Evolutionary conservation across 495 filamentous ascomycete species (phyloP).

Genomic region (Lasiosphaeris hirsuta): DNA sequence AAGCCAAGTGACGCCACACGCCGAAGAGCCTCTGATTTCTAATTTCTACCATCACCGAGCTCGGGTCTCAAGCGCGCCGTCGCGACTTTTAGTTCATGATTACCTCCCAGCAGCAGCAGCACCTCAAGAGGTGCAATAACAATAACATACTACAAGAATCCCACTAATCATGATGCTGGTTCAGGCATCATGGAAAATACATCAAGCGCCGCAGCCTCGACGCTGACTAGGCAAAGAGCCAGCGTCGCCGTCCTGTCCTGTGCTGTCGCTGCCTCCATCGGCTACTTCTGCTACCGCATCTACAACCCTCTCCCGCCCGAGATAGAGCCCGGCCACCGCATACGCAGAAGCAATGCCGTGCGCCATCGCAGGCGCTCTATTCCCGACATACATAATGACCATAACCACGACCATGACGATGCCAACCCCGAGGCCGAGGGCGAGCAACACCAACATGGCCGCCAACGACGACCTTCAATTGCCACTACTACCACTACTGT

Average conservation of each 20-base stretch:
- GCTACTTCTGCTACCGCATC: constrained; percentile 38
- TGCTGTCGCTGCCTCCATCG: constrained; percentile 34
- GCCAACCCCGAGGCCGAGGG: constrained; percentile 16
- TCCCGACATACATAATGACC: constrained; percentile 20
- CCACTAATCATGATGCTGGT: constrained; percentile 19
- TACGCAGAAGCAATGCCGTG: constrained; percentile 60
- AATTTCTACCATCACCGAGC: neutral
- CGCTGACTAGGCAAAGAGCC: constrained; percentile 41
- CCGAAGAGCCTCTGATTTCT: neutral
- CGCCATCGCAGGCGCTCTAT: constrained; percentile 43
- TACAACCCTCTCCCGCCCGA: constrained; percentile 25
- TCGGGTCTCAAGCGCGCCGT: neutral
- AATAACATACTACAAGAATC: neutral
- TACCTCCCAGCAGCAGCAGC: neutral
- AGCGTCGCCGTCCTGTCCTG: constrained; percentile 36
- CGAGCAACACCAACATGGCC: constrained; percentile 9
- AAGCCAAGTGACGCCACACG: no score
- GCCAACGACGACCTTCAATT: constrained; percentile 17
- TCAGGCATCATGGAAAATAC: constrained; percentile 30
- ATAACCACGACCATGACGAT: constrained; percentile 21
- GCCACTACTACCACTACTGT: constrained; percentile 27
- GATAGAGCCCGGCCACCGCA: constrained; percentile 24
- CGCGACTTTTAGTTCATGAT: neutral
- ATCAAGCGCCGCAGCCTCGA: constrained; percentile 39
- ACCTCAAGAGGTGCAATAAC: neutral